phyloP scores from a whole-genome alignment of 148 eudicot genomes.

The Arbutus unedo region DNA sequence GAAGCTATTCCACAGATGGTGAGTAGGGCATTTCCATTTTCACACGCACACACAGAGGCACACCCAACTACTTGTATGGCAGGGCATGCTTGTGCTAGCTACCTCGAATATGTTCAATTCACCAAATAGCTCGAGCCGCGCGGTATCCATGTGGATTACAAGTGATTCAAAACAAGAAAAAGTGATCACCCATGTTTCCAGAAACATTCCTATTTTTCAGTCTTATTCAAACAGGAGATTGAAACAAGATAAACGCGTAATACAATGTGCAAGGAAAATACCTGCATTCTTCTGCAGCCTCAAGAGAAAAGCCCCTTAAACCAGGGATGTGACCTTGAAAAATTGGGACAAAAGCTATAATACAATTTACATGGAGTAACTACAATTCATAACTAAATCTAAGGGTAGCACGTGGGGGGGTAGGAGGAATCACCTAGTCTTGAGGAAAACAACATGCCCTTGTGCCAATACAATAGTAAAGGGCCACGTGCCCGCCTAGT shows the following conservation, averaged over 20 bases:
- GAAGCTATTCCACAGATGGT: too few relatives aligned
- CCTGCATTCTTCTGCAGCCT: constrained; percentile 19
- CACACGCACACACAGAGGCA: too few relatives aligned
- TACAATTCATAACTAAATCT: constrained; percentile 12
- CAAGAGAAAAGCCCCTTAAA: neutral
- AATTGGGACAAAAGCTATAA: constrained; percentile 12
- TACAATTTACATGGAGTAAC: constrained; percentile 19
- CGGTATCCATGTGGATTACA: neutral
- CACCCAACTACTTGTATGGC: too few relatives aligned
- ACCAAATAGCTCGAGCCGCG: neutral
- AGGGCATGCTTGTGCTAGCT: too few relatives aligned
- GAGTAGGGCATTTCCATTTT: too few relatives aligned
- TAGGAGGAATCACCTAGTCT: neutral
- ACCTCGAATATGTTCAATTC: neutral
- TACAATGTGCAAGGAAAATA: constrained; percentile 6
- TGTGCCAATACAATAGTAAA: neutral
- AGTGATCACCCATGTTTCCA: neutral
- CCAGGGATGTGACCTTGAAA: constrained; percentile 14
- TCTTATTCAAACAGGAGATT: constrained; percentile 12
- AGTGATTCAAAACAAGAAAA: neutral
- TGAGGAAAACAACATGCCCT: neutral
- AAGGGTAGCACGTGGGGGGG: neutral
- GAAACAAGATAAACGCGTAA: neutral
- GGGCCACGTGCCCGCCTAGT: neutral
- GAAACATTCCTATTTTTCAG: constrained; percentile 7